A percentile compares a stretch with the other conserved stretches of the same genome.
Conservation (phyloP, 2,329 filamentous ascomycete genomes). For the Monosporascus ibericus region DNA sequence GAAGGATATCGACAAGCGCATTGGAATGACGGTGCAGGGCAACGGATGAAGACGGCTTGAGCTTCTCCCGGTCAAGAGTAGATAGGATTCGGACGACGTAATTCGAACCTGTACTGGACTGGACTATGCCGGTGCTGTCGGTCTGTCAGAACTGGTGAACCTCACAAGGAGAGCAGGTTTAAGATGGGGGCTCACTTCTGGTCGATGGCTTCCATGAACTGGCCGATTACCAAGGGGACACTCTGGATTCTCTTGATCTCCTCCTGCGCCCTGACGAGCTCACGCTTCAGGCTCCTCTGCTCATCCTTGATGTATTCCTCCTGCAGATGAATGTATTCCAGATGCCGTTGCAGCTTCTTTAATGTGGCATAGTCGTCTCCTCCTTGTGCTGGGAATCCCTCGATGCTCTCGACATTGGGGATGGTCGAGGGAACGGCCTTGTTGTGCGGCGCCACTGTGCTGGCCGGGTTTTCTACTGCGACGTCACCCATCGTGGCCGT, state of each 20-base stretch:
- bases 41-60: slow-evolving; percentile 96
- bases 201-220: slow-evolving; percentile 99
- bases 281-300: slow-evolving; percentile 90
- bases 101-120: slow-evolving; percentile 96
- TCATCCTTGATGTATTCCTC: slow-evolving; percentile 99
- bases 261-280: slow-evolving; percentile 94
- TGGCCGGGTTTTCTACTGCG: slow-evolving; percentile 74
- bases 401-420: slow-evolving; percentile 83
- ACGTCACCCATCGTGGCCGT: slow-evolving; percentile 71
- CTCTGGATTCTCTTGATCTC: slow-evolving; percentile 99
- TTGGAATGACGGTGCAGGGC: slow-evolving; percentile 98
- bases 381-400: slow-evolving; percentile 73
- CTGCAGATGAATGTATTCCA: slow-evolving; percentile 98
- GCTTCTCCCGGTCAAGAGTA: slow-evolving; percentile 93
- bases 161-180: neutral
- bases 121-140: slow-evolving; percentile 87
- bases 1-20: slow-evolving; percentile 94
- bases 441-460: slow-evolving; percentile 70
- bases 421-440: slow-evolving; percentile 75
- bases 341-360: slow-evolving; percentile 93
- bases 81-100: slow-evolving; percentile 98
- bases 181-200: slow-evolving; percentile 66
- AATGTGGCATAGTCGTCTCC: slow-evolving; percentile 91
- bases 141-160: too few relatives aligned
- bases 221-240: slow-evolving; percentile 93